Conservation (phyloP, 495 filamentous ascomycete genomes). For the Massariosphaeria phaeospora region DNA sequence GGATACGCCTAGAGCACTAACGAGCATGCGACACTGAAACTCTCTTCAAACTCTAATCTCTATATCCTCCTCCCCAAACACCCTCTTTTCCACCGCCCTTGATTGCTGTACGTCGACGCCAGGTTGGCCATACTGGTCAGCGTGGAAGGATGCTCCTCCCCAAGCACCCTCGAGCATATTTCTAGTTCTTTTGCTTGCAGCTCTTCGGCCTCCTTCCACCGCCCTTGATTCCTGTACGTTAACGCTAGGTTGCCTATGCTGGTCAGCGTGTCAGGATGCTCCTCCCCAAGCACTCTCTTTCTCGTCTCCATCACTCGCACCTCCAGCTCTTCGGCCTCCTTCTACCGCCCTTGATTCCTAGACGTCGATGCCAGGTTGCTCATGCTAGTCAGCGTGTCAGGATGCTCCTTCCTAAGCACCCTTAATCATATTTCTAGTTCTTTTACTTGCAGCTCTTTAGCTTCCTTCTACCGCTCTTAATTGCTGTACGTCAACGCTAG, state of each 20-base stretch:
- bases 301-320: background rate
- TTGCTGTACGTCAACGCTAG: constrained; percentile 6
- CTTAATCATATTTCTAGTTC: constrained; percentile 3
- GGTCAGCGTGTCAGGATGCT: background rate
- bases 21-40: too few species aligned
- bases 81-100: constrained; percentile 6
- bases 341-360: background rate
- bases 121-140: constrained; percentile 3
- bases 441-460: constrained; percentile 9
- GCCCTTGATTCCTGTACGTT: background rate
- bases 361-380: constrained; percentile 7
- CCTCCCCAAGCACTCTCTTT: background rate
- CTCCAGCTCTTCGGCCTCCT: constrained; percentile 9
- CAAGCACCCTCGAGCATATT: background rate
- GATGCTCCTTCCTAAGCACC: constrained; percentile 24
- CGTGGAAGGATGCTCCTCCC: background rate
- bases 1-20: too few species aligned
- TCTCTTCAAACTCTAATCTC: background rate
- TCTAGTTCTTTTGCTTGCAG: background rate
- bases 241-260: background rate
- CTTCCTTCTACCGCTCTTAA: constrained; percentile 28
- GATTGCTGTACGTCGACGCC: constrained; percentile 1
- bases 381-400: constrained; percentile 19
- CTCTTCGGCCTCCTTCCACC: constrained; percentile 1
- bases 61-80: background rate